These are phyloP conservation scores for Gleditsia sinensis DNA, from an alignment of 306 rosid genomes.

Conservation along the genomic window DNA sequence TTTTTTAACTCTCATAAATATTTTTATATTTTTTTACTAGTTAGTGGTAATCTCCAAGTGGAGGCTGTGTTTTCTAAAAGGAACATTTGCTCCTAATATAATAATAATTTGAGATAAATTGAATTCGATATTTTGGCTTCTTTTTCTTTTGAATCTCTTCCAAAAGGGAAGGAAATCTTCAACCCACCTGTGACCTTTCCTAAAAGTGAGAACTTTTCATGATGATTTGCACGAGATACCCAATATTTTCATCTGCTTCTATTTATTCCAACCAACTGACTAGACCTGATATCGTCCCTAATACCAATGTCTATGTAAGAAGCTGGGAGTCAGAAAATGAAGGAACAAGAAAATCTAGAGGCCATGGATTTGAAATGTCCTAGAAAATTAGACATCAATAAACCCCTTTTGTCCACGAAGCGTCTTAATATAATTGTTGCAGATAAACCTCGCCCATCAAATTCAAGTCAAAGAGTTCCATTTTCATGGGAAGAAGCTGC, in stretches of 20 bases:
- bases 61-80: no score
- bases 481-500: conserved; percentile 88
- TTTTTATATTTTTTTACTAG: no score
- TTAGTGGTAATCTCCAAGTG: no score
- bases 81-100: no score
- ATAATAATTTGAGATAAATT: background rate
- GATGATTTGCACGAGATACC: conserved; percentile 59
- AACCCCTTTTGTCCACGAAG: conserved; percentile 71
- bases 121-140: background rate
- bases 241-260: conserved; percentile 51
- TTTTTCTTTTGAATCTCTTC: conserved; percentile 11
- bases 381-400: conserved; percentile 69
- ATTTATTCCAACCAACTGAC: conserved; percentile 50
- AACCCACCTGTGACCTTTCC: conserved; percentile 48
- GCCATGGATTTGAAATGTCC: conserved; percentile 47
- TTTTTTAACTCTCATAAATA: no score
- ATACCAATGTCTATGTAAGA: no score
- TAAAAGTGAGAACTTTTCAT: conserved; percentile 43
- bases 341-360: conserved; percentile 19
- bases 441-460: conserved; percentile 36
- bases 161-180: conserved; percentile 35
- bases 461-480: conserved; percentile 62
- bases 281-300: conserved; percentile 9
- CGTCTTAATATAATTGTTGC: conserved; percentile 36
- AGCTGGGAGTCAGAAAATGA: background rate